A percentile compares a stretch with the other conserved stretches of the same genome.
phyloP scores from a whole-genome alignment of 139 green algal genomes.

The Chlorella sp. region DNA sequence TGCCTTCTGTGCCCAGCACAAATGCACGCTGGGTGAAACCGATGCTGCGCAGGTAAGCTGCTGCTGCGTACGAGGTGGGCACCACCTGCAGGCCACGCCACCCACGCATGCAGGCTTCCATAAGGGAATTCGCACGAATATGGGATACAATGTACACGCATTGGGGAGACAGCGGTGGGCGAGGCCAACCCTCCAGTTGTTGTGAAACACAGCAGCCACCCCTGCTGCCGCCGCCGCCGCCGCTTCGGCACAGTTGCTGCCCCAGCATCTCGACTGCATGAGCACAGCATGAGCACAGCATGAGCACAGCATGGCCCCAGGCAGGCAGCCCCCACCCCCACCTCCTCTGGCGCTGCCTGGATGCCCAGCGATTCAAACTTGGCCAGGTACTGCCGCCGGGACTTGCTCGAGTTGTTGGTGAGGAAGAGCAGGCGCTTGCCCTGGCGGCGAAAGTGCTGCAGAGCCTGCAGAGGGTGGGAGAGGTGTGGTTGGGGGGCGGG shows the following conservation, averaged over 20 bases:
- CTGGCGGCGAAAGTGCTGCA: constrained; percentile 43
- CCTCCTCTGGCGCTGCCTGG: not conserved
- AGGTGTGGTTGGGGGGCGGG: not conserved
- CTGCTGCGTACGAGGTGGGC: constrained; percentile 67
- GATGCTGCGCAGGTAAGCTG: constrained; percentile 66
- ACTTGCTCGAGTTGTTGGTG: constrained; percentile 75
- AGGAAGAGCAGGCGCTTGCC: constrained; percentile 77
- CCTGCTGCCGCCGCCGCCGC: no score
- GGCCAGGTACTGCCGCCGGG: constrained; percentile 45
- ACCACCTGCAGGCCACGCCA: constrained; percentile 53
- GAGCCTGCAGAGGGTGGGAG: constrained; percentile 53
- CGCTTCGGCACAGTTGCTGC: no score
- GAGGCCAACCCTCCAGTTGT: no score
- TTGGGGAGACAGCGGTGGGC: no score
- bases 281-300: no score
- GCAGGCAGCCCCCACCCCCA: no score
- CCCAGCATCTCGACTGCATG: no score
- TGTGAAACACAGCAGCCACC: no score
- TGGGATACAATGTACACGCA: no score
- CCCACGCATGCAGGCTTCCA: no score
- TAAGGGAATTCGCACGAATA: no score
- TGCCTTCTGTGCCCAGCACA: constrained; percentile 56
- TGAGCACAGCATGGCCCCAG: no score
- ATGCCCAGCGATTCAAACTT: constrained; percentile 67
- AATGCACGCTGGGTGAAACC: constrained; percentile 61